These are phyloP conservation scores for Podospora pseudoanserina DNA, from an alignment of 495 filamentous ascomycete genomes.

Conservation along the genomic window DNA sequence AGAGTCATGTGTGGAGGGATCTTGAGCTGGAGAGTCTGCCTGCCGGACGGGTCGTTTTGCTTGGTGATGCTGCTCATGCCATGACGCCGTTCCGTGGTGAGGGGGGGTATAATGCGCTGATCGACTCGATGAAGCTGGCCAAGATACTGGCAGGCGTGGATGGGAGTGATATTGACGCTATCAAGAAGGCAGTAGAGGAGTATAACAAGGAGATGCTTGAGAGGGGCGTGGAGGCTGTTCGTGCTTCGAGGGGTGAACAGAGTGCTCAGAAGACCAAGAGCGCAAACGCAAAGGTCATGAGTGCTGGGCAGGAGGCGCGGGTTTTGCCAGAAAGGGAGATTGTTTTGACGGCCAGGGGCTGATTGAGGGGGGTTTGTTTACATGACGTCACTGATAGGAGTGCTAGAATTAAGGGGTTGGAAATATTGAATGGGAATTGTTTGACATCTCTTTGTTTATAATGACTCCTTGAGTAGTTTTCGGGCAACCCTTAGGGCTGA, in stretches of 20 bases:
- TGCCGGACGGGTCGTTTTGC: conserved; percentile 40
- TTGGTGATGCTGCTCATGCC: conserved; percentile 53
- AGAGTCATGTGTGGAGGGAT: conserved; percentile 22
- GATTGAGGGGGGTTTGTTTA: too few relatives aligned
- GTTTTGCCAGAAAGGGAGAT: neutral
- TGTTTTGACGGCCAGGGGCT: neutral
- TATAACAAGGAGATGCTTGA: neutral
- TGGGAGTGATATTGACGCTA: neutral
- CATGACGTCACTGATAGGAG: too few relatives aligned
- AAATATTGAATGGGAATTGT: too few relatives aligned
- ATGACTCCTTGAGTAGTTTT: too few relatives aligned
- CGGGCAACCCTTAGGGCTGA: too few relatives aligned
- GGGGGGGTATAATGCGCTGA: neutral
- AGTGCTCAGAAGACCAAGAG: neutral
- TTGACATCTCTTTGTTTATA: too few relatives aligned
- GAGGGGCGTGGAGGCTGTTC: neutral
- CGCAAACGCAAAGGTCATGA: neutral
- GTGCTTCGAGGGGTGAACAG: neutral
- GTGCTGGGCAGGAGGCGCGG: neutral
- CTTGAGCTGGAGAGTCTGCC: conserved; percentile 24
- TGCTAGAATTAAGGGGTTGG: too few relatives aligned
- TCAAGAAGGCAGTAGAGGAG: neutral
- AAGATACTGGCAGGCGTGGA: neutral
- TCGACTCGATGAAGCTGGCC: neutral
- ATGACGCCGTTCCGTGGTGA: conserved; percentile 43